A percentile compares a stretch with the other conserved stretches of the same genome.
These are phyloP conservation scores for Fusarium heterosporum DNA, from an alignment of 2,329 filamentous ascomycete genomes.

Conservation along the genomic window DNA sequence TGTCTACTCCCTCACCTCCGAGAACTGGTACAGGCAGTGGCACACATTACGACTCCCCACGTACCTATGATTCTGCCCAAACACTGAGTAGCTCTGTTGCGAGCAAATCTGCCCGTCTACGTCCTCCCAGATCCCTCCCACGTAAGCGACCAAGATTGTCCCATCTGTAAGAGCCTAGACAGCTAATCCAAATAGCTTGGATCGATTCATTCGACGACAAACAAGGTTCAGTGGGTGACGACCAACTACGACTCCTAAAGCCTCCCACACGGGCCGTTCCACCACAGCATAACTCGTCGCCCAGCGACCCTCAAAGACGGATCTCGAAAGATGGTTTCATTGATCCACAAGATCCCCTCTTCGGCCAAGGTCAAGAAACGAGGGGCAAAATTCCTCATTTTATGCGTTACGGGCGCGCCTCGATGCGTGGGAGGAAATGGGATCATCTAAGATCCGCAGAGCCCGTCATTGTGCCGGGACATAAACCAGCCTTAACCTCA, in stretches of 20 bases:
- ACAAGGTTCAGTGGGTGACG: conserved; percentile 53
- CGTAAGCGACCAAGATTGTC: conserved; percentile 32
- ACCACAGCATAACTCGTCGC: conserved; percentile 58
- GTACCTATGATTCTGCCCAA: conserved; percentile 37
- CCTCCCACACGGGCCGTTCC: conserved; percentile 54
- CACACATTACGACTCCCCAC: conserved; percentile 39
- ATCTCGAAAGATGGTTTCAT: conserved; percentile 63
- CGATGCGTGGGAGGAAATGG: conserved; percentile 64
- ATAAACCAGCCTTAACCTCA: conserved; percentile 53
- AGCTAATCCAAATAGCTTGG: conserved; percentile 54
- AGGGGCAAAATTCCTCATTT: conserved; percentile 58
- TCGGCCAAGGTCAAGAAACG: conserved; percentile 51
- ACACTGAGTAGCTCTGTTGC: conserved; percentile 40
- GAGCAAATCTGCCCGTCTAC: conserved; percentile 33
- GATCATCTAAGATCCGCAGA: conserved; percentile 70
- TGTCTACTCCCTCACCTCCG: conserved; percentile 47
- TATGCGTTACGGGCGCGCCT: conserved; percentile 61
- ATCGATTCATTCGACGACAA: conserved; percentile 61
- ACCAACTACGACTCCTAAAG: conserved; percentile 55
- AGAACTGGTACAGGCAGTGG: conserved; percentile 38
- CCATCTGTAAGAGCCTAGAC: conserved; percentile 1
- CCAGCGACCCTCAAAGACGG: conserved; percentile 55
- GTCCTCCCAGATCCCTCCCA: conserved; percentile 45
- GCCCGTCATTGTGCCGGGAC: conserved; percentile 67
- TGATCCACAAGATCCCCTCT: conserved; percentile 54